Conservation (phyloP, 1,139 yeast species). For the Taphrina communis region DNA sequence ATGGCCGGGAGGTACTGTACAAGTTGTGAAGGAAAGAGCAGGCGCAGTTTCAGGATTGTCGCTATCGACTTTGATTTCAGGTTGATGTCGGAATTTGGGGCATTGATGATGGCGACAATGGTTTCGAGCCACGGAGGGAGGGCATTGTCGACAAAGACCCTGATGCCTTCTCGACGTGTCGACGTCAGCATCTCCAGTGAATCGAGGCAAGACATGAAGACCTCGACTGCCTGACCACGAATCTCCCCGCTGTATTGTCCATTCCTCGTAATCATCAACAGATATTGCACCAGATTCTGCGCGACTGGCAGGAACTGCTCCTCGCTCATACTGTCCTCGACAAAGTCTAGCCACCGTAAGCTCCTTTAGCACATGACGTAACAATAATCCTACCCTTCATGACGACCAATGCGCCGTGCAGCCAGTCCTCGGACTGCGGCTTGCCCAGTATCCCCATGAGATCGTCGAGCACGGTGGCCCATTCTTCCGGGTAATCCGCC, state of each 20-base stretch:
- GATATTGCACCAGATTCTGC: conserved; percentile 33
- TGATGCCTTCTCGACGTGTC: conserved; percentile 40
- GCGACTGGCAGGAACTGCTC: conserved; percentile 44
- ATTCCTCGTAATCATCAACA: conserved; percentile 24
- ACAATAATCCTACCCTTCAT: conserved; percentile 30
- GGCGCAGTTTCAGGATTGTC: conserved; percentile 35
- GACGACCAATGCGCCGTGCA: conserved; percentile 41
- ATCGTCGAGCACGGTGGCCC: conserved; percentile 43
- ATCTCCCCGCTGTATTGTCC: conserved; percentile 13
- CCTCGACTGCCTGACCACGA: conserved; percentile 38
- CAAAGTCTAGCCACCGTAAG: conserved; percentile 32
- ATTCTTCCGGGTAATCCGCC: conserved; percentile 44
- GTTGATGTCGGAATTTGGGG: background rate
- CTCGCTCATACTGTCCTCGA: conserved; percentile 43
- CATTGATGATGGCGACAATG: conserved; percentile 23
- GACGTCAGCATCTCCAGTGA: conserved; percentile 43
- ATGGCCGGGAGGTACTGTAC: conserved; percentile 35
- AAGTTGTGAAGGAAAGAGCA: conserved; percentile 38
- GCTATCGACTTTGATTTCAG: conserved; percentile 26
- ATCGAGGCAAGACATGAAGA: conserved; percentile 43
- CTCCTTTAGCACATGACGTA: background rate
- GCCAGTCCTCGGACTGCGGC: conserved; percentile 23
- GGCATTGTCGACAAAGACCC: conserved; percentile 39
- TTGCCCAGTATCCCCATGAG: conserved; percentile 33
- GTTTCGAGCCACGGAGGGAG: conserved; percentile 44